Conservation (phyloP, 2,329 filamentous ascomycete genomes). For the Simplicillium sp. region DNA sequence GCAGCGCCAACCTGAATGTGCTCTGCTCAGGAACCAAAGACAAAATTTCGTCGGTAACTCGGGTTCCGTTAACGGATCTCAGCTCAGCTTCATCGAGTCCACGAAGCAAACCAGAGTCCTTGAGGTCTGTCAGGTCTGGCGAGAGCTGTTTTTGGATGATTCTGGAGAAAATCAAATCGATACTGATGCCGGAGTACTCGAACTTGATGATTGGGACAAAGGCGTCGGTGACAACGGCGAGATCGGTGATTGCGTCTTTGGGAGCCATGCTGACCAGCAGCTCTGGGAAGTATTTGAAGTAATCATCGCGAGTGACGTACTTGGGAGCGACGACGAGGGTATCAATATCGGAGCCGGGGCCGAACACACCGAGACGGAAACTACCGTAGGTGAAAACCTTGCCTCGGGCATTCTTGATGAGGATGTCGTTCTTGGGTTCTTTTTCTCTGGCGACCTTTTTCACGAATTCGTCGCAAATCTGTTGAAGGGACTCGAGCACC, state of each 20-base stretch:
- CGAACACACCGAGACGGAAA: conserved; percentile 87
- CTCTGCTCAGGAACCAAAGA: conserved; percentile 80
- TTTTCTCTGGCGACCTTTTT: conserved; percentile 67
- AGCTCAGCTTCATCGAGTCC: conserved; percentile 82
- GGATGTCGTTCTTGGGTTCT: conserved; percentile 60
- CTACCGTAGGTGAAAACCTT: conserved; percentile 96
- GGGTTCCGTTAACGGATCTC: conserved; percentile 84
- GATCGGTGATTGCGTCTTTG: conserved; percentile 70
- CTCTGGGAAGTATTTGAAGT: conserved; percentile 81
- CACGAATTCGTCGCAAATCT: conserved; percentile 79
- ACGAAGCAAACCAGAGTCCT: conserved; percentile 74
- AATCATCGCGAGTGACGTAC: conserved; percentile 81
- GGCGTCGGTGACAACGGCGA: conserved; percentile 78
- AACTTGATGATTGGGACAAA: conserved; percentile 98
- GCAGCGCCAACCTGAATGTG: conserved; percentile 79
- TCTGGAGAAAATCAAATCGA: conserved; percentile 85
- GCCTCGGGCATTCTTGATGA: conserved; percentile 76
- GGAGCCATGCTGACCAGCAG: conserved; percentile 69
- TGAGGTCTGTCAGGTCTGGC: conserved; percentile 56
- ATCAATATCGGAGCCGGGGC: conserved; percentile 95
- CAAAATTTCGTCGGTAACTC: conserved; percentile 89
- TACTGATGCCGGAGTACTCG: conserved; percentile 81
- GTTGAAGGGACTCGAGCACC: conserved; percentile 69
- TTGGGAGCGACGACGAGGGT: conserved; percentile 87
- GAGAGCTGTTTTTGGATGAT: conserved; percentile 65